Base-by-base conservation (phyloP, 2,329 filamentous ascomycete genomes). In the Diaporthe citrichinensis region DNA sequence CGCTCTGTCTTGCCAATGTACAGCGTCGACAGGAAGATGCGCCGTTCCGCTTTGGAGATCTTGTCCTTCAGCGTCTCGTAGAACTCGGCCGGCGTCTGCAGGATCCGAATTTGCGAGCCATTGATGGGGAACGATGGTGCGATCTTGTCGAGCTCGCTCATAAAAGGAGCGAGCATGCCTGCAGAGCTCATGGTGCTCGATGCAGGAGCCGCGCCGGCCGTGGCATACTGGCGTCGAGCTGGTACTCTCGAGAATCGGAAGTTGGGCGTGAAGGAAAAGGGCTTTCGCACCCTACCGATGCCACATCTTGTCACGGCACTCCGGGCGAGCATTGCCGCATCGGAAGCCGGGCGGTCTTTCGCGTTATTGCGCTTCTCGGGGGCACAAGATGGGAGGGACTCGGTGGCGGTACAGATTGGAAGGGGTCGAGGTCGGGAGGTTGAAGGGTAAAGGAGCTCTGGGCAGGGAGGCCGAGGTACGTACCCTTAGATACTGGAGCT, bases 1-100 rank as follows among this genome's bases (percentile, higher is more conserved):
- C 93, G 90, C 84, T 99, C 97, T 2, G 94, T 94, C 84, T 96
- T 98, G 78, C 97, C 97, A 82, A 99, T 97, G 83, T 99, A 99
- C 71, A 99, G 87, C 0, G 97, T 99, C n/a, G 96, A 98, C 68
- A 99, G 87, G 83, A 97, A 99, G 78, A 99, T 93, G 76, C 94
- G 91, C 71, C 86, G 89, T 83, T 95, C 91, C 14, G 97, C 97
- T 77, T 90, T 90, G 71, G 90, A 90, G 81, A 99, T 98, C 86
- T 96, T 98, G 78, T 90, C 86, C 94, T 98, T 98, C 76, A 99
- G 87, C 10, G 93, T 95, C 79, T 94, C 92, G 84, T 98, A 99
- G 83, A 99, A 99, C 72, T 96, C 94, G n/a, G 90, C 85, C 0
- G 97, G 97, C 3, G 94, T 93, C 79, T 92, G 90, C 17, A 99